phyloP scores from a whole-genome alignment of 2,329 filamentous ascomycete genomes.

The Phoma sp. region DNA sequence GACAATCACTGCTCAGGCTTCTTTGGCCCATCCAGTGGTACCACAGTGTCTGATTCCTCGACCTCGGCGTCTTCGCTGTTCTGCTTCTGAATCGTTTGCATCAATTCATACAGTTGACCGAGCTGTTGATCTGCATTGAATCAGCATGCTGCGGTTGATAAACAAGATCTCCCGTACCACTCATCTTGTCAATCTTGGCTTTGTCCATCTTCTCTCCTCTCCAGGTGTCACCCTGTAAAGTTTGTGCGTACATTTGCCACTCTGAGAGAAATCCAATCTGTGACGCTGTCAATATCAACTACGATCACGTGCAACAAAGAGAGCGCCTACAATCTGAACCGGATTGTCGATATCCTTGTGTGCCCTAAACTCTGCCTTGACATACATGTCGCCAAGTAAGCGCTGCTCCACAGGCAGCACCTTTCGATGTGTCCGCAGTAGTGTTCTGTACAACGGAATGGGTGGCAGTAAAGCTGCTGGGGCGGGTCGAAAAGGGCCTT shows the following conservation, averaged over 20 bases:
- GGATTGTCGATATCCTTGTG: constrained; percentile 88
- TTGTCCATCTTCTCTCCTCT: constrained; percentile 82
- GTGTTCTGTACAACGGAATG: constrained; percentile 84
- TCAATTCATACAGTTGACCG: constrained; percentile 90
- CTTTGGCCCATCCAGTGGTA: constrained; percentile 42
- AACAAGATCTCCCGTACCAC: constrained; percentile 65
- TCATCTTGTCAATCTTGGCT: constrained; percentile 89
- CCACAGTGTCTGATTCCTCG: constrained; percentile 24
- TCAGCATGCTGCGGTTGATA: constrained; percentile 2
- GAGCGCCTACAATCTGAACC: constrained; percentile 76
- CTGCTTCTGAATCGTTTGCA: constrained; percentile 75
- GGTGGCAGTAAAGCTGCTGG: constrained; percentile 80
- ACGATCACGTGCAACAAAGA: not conserved
- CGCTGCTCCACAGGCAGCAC: constrained; percentile 76
- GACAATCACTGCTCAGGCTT: constrained; percentile 35
- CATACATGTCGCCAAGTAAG: constrained; percentile 86
- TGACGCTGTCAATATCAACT: constrained; percentile 10
- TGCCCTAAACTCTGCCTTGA: constrained; percentile 89
- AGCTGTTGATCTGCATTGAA: constrained; percentile 79
- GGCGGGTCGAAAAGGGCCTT: constrained; percentile 44
- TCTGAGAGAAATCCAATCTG: constrained; percentile 95
- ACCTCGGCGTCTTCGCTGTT: constrained; percentile 56
- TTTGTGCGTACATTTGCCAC: constrained; percentile 95
- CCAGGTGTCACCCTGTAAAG: constrained; percentile 88
- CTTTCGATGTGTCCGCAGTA: constrained; percentile 85